Base-by-base conservation (phyloP, 129 eudicot genomes). In the Tagetes patula region DNA sequence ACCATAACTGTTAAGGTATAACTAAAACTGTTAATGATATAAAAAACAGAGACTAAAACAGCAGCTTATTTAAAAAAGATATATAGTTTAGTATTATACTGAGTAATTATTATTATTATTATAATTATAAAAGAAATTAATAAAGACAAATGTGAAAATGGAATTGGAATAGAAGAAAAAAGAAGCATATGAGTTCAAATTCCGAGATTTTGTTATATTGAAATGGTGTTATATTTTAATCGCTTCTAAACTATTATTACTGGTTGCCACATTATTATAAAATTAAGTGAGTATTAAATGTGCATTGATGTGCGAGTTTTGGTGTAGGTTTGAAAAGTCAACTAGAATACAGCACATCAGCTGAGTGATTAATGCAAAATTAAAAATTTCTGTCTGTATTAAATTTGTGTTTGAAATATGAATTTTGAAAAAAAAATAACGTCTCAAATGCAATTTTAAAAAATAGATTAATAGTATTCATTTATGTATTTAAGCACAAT, bases 281-380 rank as follows among this genome's bases (percentile, higher is more conserved):
- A 49, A 71, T 38, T 79, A 43, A 71, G 50, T 37, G 69, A 34
- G 77, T 63, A 78, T 78, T 78, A 49, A 78, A 78, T 71, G 82
- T 78, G 82, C 78, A 72, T 79, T 79, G 73, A 79, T 72, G 61
- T 72, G 62, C 2, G 82, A 45, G 78, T 53, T 71, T 52, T 42
- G 13, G 40, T 47, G 78, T 59, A 63, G 39, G 14, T 54, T 54
- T 67, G 70, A 78, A 79, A 60, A 72, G 74, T 72, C 74, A 79
- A 79, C 67, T 11, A 71, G 8, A 56, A 69, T 10, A 69, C 71
- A 62, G 78, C 71, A 63, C 78, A 74, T 61, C 61, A 59, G 14
- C 36, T 41, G 49, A 67, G 75, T 42, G 73, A 79, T 66, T 79
- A 69, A 72, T 76, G 69, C 62, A 53, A 41, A 42, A 67, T 76